phyloP scores from a whole-genome alignment of 371 early-diverging fungal genomes.

The Syncephalastrum contaminatum region DNA sequence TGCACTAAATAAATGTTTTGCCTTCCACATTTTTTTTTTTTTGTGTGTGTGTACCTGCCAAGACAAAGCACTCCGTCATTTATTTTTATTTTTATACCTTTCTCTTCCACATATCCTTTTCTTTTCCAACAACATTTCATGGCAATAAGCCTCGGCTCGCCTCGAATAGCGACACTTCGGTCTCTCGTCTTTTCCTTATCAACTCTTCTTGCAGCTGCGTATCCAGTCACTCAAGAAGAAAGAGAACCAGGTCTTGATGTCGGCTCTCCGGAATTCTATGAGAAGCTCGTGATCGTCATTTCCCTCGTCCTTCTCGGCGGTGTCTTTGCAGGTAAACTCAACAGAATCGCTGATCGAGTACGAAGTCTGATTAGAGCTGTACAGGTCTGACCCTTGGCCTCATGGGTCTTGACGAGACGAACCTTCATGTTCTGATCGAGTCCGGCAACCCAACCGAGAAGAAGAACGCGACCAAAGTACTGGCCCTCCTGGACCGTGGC shows the following conservation, averaged over 20 bases:
- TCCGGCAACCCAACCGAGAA: constrained; percentile 68
- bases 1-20: neutral
- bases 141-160: neutral
- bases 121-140: constrained; percentile 6
- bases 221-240: constrained; percentile 7
- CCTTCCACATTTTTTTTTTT: constrained; percentile 1
- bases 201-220: constrained; percentile 6
- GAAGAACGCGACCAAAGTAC: constrained; percentile 67
- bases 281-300: constrained; percentile 40
- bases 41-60: too few species aligned
- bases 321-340: constrained; percentile 63
- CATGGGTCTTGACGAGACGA: constrained; percentile 75
- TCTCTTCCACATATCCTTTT: constrained; percentile 3
- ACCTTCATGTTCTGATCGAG: constrained; percentile 64
- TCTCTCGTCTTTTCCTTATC: constrained; percentile 1
- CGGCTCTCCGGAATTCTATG: constrained; percentile 30
- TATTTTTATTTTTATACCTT: neutral
- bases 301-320: constrained; percentile 67
- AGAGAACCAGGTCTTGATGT: constrained; percentile 1
- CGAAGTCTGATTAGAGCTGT: neutral
- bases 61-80: too few species aligned
- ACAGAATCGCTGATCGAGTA: neutral
- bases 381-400: constrained; percentile 82
- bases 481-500: constrained; percentile 66
- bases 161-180: too few species aligned